Base-by-base conservation (phyloP, 371 early-diverging fungal genomes). In the Funneliformis caledonium region DNA sequence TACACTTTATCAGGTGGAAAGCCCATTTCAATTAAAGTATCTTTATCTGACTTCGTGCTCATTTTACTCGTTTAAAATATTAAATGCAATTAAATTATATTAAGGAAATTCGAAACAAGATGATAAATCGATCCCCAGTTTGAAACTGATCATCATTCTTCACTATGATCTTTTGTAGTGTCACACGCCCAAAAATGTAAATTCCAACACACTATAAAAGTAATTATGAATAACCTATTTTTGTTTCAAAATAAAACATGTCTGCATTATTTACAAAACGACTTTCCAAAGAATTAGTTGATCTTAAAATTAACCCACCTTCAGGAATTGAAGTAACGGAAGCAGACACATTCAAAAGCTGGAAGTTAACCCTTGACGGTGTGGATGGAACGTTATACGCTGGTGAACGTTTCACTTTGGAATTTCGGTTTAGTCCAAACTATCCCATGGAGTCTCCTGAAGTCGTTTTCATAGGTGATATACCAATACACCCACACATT, bases 371-470 rank as follows among this genome's bases (percentile, higher is more conserved):
- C 26, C 85, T 95, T 64, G 86, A 82, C 47, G 94, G 93, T 33
- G 93, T 92, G 45, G 87, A 88, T n/a, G 89, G 85, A 43, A 93
- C 93, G 9, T 85, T 93, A 37, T 93, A 93, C 76, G 92, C 90
- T 85, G 91, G 86, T 83, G 83, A 81, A 76, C 42, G 16, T 9
- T n/a, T 72, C 42, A 69, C 59, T 10, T 64, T 72, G 68, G 37
- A 80, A 91, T 95, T 97, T 88, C 91, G 90, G 73, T 96, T 97
- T 84, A 89, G 92, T 22, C 89, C 88, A 26, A 91, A 91, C 52
- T 97, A 96, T 83, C 97, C 97, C 26, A 85, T 95, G 47, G 97
- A 96, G 80, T 90, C 95, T 10, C 96, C 97, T 22, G 95, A 94
- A 85, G 94, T 95, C 4, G 83, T 95, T 3, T 95, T 97, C 83